phyloP scores from a whole-genome alignment of 1,284 basidiomycete genomes.

The Trichosporon ovoides region DNA sequence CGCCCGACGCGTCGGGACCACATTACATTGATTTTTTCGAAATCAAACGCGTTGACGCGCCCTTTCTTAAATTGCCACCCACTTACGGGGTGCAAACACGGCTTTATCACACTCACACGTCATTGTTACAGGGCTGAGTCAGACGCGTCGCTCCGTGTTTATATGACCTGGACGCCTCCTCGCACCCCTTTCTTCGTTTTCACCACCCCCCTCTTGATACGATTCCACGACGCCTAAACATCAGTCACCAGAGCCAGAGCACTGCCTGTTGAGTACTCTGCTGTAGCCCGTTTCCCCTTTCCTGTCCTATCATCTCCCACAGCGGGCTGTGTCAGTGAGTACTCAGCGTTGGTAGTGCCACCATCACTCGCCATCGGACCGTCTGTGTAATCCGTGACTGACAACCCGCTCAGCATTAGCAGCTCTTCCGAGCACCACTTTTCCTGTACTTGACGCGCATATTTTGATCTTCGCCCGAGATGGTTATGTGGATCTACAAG shows the following conservation, averaged over 20 bases:
- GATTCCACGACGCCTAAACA: neutral
- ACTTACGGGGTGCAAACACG: neutral
- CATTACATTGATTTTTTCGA: neutral
- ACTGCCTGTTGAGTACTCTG: neutral
- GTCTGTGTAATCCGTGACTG: neutral
- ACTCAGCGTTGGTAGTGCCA: too few relatives aligned
- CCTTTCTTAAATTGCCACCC: neutral
- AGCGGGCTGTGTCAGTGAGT: neutral
- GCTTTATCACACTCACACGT: neutral
- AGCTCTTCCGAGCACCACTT: neutral
- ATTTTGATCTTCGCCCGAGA: slow-evolving; percentile 17
- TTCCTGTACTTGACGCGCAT: neutral
- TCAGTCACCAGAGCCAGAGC: neutral
- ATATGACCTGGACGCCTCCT: neutral
- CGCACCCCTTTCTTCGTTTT: neutral
- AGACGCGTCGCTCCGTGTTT: neutral
- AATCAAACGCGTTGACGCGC: neutral
- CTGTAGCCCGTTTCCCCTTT: neutral
- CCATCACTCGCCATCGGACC: neutral
- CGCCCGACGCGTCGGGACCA: neutral
- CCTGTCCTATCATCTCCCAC: neutral
- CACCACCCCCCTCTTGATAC: neutral
- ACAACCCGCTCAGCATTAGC: neutral
- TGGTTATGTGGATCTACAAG: slow-evolving; percentile 48
- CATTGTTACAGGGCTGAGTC: neutral